Percentiles rank a stretch among this genome's conserved stretches.
Evolutionary conservation across 2,329 filamentous ascomycete genomes (phyloP).

Genomic region (Xylaria sp.): DNA sequence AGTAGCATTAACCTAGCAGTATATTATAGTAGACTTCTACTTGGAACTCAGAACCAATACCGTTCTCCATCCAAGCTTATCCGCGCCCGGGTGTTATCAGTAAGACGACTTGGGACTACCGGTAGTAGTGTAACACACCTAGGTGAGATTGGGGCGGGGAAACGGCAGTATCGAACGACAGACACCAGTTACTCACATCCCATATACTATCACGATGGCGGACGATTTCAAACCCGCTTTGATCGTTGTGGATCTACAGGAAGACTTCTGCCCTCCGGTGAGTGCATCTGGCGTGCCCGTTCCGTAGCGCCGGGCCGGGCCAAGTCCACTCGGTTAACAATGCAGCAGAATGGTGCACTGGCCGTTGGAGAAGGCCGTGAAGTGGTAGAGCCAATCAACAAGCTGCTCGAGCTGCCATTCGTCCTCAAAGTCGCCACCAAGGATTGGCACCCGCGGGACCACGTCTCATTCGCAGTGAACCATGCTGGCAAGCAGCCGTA

Average conservation of each 20-base stretch:
- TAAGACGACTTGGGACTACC: background rate
- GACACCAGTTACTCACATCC: background rate
- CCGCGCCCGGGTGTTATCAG: slow-evolving; percentile 5
- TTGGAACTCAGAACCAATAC: background rate
- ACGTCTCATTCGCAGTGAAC: slow-evolving; percentile 88
- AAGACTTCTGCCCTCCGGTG: slow-evolving; percentile 93
- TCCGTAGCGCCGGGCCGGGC: background rate
- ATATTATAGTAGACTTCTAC: background rate
- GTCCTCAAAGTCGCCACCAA: slow-evolving; percentile 80
- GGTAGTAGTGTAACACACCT: background rate
- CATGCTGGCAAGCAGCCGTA: slow-evolving; percentile 74
- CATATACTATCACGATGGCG: slow-evolving; percentile 28
- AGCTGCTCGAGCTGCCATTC: slow-evolving; percentile 75
- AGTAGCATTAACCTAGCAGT: background rate
- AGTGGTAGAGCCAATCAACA: slow-evolving; percentile 74
- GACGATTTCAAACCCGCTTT: slow-evolving; percentile 55
- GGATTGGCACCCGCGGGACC: slow-evolving; percentile 83
- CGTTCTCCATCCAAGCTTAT: background rate
- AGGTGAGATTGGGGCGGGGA: background rate
- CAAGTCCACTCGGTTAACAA: slow-evolving; percentile 24
- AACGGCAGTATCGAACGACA: background rate
- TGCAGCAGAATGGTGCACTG: slow-evolving; percentile 76
- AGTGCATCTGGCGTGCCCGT: slow-evolving; percentile 41
- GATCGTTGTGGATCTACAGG: slow-evolving; percentile 85
- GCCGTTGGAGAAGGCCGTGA: slow-evolving; percentile 76